phyloP scores from a whole-genome alignment of 352 stramenopile species.

The Globisporangium nodosum region DNA sequence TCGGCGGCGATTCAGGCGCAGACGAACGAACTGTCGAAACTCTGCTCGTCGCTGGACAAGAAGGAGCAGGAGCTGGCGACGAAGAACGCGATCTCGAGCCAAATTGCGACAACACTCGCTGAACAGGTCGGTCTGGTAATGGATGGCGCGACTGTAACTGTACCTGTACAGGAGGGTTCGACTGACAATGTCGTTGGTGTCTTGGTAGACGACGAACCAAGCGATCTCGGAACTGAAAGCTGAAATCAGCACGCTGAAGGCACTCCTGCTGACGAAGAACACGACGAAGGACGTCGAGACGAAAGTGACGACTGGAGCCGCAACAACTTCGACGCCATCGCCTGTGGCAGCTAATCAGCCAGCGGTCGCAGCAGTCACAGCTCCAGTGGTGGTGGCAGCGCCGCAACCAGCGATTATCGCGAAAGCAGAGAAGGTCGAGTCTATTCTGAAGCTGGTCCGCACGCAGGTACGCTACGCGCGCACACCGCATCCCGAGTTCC shows the following conservation, averaged over 20 bases:
- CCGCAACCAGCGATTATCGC: slow-evolving; percentile 12
- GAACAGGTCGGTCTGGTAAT: slow-evolving; percentile 26
- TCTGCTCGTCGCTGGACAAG: slow-evolving; percentile 44
- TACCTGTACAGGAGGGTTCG: neutral
- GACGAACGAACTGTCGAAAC: slow-evolving; percentile 49
- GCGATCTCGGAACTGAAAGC: slow-evolving; percentile 65
- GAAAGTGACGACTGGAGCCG: neutral
- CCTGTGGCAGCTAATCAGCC: neutral
- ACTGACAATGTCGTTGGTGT: neutral
- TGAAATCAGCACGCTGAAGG: slow-evolving; percentile 61
- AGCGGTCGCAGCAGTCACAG: neutral
- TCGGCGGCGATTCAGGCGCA: slow-evolving; percentile 60
- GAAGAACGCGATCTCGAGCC: slow-evolving; percentile 30
- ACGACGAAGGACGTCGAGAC: slow-evolving; percentile 14
- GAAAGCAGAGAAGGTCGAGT: slow-evolving; percentile 39
- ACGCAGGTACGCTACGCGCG: slow-evolving; percentile 26
- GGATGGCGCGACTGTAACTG: neutral
- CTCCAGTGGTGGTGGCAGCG: neutral
- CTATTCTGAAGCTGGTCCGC: slow-evolving; percentile 39
- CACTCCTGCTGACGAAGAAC: slow-evolving; percentile 38
- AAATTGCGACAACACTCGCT: slow-evolving; percentile 40
- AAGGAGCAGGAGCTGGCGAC: slow-evolving; percentile 52
- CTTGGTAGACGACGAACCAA: slow-evolving; percentile 29
- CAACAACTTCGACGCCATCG: neutral
- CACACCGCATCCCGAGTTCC: neutral